Evolutionary conservation across 371 early-diverging fungal species (phyloP).

Genomic region (Neoconidiobolus thromboides): DNA sequence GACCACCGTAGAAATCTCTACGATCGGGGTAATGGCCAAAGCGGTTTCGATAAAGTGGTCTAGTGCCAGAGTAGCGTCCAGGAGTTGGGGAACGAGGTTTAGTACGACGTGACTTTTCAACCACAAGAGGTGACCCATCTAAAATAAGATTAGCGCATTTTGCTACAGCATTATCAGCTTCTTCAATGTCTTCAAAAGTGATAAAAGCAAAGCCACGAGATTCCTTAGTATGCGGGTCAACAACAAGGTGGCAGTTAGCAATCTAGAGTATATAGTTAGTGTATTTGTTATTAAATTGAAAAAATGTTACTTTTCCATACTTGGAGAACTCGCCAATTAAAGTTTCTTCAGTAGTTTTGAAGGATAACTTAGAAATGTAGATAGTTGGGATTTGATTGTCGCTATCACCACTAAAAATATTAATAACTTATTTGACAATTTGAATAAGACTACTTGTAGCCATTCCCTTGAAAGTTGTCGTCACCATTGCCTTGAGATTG

Average conservation of each 20-base stretch:
- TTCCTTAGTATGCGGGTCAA: slow-evolving; percentile 62
- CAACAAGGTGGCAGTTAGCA: slow-evolving; percentile 48
- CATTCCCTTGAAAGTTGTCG: no score
- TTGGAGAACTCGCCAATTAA: slow-evolving; percentile 26
- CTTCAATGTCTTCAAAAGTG: slow-evolving; percentile 44
- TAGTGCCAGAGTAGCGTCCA: slow-evolving; percentile 54
- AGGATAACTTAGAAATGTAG: slow-evolving; percentile 3
- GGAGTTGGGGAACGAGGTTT: slow-evolving; percentile 71
- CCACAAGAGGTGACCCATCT: slow-evolving; percentile 49
- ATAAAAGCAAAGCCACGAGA: slow-evolving; percentile 75
- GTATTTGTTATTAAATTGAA: not conserved
- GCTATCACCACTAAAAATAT: not conserved
- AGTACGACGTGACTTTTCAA: slow-evolving; percentile 56
- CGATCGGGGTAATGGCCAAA: not conserved
- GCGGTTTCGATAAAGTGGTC: not conserved
- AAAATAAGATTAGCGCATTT: slow-evolving; percentile 36
- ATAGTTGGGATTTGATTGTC: not conserved
- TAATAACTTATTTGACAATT: not conserved
- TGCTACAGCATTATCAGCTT: slow-evolving; percentile 43
- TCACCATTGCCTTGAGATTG: no score
- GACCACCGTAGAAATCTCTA: not conserved
- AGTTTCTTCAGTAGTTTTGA: not conserved
- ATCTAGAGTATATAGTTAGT: slow-evolving; percentile 20
- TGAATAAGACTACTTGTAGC: no score
- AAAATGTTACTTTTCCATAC: slow-evolving; percentile 40